These are phyloP conservation scores for Sphaceloma murrayae DNA, from an alignment of 2,329 filamentous ascomycete genomes.

Conservation along the genomic window DNA sequence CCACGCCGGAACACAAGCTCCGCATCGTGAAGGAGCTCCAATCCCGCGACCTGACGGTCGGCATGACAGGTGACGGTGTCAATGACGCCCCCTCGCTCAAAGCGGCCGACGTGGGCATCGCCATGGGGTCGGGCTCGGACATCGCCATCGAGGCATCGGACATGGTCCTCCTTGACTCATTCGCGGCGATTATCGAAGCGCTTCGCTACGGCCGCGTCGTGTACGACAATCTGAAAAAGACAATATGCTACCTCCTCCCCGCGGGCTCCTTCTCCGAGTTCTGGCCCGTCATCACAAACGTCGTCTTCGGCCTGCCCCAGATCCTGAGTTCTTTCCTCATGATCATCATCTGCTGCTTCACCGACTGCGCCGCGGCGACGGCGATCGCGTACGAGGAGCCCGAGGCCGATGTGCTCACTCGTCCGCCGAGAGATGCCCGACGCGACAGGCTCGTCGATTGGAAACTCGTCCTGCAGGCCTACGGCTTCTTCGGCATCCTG, in stretches of 20 bases:
- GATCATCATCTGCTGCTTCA: slow-evolving; percentile 55
- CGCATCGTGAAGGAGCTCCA: slow-evolving; percentile 71
- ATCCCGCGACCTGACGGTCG: slow-evolving; percentile 47
- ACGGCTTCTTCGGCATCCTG: slow-evolving; percentile 57
- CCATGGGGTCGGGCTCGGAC: slow-evolving; percentile 49
- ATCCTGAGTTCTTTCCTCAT: slow-evolving; percentile 65
- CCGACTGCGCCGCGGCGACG: slow-evolving; percentile 64
- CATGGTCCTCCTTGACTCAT: slow-evolving; percentile 57
- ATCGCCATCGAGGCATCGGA: slow-evolving; percentile 54
- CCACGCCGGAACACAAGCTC: slow-evolving; percentile 69
- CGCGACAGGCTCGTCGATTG: slow-evolving; percentile 65
- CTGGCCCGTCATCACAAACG: slow-evolving; percentile 64
- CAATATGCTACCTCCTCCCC: slow-evolving; percentile 62
- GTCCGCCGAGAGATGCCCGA: slow-evolving; percentile 57
- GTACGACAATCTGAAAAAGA: slow-evolving; percentile 75
- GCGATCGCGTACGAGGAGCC: slow-evolving; percentile 67
- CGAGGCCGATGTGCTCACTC: slow-evolving; percentile 63
- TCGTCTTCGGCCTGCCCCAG: slow-evolving; percentile 63
- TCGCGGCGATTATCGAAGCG: slow-evolving; percentile 61
- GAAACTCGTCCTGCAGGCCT: slow-evolving; percentile 62
- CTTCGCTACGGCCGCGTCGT: slow-evolving; percentile 64
- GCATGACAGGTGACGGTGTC: slow-evolving; percentile 43
- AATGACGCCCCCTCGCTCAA: slow-evolving; percentile 46
- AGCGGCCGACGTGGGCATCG: slow-evolving; percentile 51
- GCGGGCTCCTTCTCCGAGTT: slow-evolving; percentile 68